Percentiles rank a stretch among this genome's conserved stretches.
phyloP scores from a whole-genome alignment of 1,139 yeast genomes.

The Geotrichum citri-aurantii region DNA sequence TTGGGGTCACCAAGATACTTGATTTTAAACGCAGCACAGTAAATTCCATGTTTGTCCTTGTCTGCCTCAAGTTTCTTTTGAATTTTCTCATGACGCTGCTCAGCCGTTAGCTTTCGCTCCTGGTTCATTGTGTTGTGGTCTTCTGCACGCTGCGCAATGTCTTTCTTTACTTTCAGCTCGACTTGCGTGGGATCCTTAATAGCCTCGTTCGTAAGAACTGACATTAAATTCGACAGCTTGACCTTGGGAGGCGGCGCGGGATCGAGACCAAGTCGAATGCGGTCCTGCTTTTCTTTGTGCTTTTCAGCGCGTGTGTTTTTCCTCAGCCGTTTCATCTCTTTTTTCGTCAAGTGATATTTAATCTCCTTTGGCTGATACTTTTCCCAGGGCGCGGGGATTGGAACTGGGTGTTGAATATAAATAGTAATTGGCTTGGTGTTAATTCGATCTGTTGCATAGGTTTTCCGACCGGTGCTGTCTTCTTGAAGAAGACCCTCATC shows the following conservation, averaged over 20 bases:
- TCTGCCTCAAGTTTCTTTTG: slow-evolving; percentile 45
- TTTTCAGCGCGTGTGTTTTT: slow-evolving; percentile 60
- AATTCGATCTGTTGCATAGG: slow-evolving; percentile 23
- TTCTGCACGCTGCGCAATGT: slow-evolving; percentile 58
- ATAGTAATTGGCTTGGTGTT: slow-evolving; percentile 39
- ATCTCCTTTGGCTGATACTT: slow-evolving; percentile 41
- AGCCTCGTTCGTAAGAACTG: slow-evolving; percentile 80
- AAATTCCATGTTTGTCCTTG: slow-evolving; percentile 49
- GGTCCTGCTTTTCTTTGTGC: slow-evolving; percentile 68
- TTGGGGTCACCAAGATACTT: slow-evolving; percentile 52
- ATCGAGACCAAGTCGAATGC: slow-evolving; percentile 72
- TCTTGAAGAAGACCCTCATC: slow-evolving; percentile 45
- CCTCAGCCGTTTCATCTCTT: slow-evolving; percentile 69
- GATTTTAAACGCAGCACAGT: slow-evolving; percentile 56
- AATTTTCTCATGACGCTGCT: slow-evolving; percentile 46
- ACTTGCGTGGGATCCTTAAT: slow-evolving; percentile 84
- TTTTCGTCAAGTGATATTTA: slow-evolving; percentile 62
- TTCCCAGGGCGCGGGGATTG: slow-evolving; percentile 55
- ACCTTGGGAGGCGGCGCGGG: slow-evolving; percentile 91
- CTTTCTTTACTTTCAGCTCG: slow-evolving; percentile 63
- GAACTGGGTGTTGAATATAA: slow-evolving; percentile 79
- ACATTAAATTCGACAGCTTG: slow-evolving; percentile 74
- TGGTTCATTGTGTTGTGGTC: slow-evolving; percentile 59
- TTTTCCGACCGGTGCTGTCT: slow-evolving; percentile 34
- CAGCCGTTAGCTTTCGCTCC: slow-evolving; percentile 55